Percentiles rank a stretch among this genome's conserved stretches.
phyloP scores from a whole-genome alignment of 1,139 yeast species.

The Geotrichum histeridarum region DNA sequence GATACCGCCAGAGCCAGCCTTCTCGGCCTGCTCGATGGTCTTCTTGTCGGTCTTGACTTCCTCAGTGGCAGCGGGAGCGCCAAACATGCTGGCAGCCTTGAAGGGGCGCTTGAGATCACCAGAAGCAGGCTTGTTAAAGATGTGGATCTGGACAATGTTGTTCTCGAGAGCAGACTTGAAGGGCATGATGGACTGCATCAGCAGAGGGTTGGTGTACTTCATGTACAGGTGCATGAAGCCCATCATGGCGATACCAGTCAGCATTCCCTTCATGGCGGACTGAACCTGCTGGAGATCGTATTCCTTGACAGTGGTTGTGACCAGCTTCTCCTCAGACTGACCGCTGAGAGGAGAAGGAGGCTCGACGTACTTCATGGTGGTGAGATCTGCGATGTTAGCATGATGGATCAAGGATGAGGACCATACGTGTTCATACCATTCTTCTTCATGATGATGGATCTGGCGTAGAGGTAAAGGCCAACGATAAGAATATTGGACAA shows the following conservation, averaged over 20 bases:
- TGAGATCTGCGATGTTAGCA: conserved; percentile 44
- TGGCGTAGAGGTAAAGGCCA: conserved; percentile 60
- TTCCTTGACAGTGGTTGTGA: conserved; percentile 88
- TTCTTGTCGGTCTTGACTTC: conserved; percentile 51
- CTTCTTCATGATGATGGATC: conserved; percentile 57
- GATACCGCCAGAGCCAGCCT: conserved; percentile 69
- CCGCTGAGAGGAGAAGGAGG: conserved; percentile 76
- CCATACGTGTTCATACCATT: conserved; percentile 43
- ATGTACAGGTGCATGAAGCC: conserved; percentile 96
- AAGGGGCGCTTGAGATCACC: conserved; percentile 97
- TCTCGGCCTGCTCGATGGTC: conserved; percentile 78
- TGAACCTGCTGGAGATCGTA: conserved; percentile 87
- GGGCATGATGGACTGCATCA: conserved; percentile 89
- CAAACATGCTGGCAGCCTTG: conserved; percentile 78
- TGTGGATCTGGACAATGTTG: conserved; percentile 85
- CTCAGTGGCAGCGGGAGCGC: conserved; percentile 58
- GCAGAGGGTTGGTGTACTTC: conserved; percentile 95
- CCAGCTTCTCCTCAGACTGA: conserved; percentile 64
- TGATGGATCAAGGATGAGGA: not conserved
- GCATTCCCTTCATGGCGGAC: conserved; percentile 68
- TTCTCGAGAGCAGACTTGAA: conserved; percentile 85
- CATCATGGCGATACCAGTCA: conserved; percentile 94
- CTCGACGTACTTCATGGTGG: conserved; percentile 84
- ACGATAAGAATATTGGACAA: conserved; percentile 63
- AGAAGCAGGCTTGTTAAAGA: conserved; percentile 73